phyloP scores from a whole-genome alignment of 1,284 basidiomycete species.

The Butyriboletus appendiculatus region DNA sequence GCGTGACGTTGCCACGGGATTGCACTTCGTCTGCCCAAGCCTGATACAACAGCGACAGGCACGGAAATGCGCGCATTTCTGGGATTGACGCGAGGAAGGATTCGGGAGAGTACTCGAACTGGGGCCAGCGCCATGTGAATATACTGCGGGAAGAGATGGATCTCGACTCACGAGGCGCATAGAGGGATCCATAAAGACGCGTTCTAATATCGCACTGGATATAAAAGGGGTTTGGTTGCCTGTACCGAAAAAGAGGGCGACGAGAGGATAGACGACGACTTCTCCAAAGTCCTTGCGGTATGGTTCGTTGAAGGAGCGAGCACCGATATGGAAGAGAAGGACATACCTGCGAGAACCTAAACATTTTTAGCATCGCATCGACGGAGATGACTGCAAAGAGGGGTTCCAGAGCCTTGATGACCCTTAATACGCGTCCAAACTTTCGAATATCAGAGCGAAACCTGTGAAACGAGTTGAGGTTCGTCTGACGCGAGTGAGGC shows the following conservation, averaged over 20 bases:
- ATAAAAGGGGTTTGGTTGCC: conserved; percentile 9
- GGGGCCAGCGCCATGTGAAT: background rate
- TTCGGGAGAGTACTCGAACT: conserved; percentile 5
- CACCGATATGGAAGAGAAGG: background rate
- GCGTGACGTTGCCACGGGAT: conserved; percentile 8
- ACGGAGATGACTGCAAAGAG: background rate
- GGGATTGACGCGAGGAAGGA: conserved; percentile 17
- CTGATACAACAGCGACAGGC: conserved; percentile 4
- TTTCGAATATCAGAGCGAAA: conserved; percentile 4
- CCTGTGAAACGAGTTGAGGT: background rate
- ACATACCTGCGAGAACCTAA: background rate
- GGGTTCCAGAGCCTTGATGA: conserved; percentile 7
- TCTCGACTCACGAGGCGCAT: conserved; percentile 10
- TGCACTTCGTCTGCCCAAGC: conserved; percentile 3
- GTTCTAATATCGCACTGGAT: conserved; percentile 5
- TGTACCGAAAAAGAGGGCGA: conserved; percentile 14
- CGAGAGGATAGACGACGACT: conserved; percentile 3
- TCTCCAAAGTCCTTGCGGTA: conserved; percentile 7
- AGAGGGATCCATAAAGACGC: conserved; percentile 3
- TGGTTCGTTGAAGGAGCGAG: background rate
- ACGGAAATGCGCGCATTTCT: conserved; percentile 4
- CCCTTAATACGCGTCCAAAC: conserved; percentile 1
- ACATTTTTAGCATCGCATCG: conserved; percentile 1
- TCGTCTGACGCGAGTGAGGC: background rate
- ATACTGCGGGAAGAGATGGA: too few species aligned